Percentiles rank a stretch among this genome's conserved stretches.
Conservation (phyloP, 1,284 basidiomycete genomes). For the Cystobasidium sp. region DNA sequence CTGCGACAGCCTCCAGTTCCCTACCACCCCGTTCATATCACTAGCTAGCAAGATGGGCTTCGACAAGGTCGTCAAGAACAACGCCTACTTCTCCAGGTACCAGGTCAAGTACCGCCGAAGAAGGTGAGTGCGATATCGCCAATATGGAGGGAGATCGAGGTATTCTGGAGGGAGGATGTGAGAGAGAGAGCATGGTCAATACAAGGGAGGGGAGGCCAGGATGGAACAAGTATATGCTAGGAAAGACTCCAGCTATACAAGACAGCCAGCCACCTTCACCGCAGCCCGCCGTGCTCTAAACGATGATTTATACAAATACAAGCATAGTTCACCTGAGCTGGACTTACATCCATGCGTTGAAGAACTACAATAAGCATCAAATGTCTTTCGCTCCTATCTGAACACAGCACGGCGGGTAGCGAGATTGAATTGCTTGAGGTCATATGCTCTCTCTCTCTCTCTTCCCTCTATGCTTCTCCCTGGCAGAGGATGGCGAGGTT, state of each 20-base stretch:
- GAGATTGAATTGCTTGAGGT: neutral
- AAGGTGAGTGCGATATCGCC: constrained; percentile 46
- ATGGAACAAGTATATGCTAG: neutral
- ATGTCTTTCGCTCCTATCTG: constrained; percentile 49
- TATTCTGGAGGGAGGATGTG: neutral
- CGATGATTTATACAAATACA: constrained; percentile 34
- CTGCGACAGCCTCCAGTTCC: neutral
- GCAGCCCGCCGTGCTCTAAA: constrained; percentile 9
- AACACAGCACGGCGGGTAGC: constrained; percentile 13
- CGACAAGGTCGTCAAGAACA: constrained; percentile 64
- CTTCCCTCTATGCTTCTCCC: neutral
- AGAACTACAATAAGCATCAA: constrained; percentile 30
- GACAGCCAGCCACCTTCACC: neutral
- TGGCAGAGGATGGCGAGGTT: neutral
- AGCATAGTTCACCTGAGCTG: constrained; percentile 47
- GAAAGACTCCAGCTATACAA: neutral
- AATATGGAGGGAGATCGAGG: neutral
- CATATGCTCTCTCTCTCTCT: neutral
- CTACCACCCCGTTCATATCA: constrained; percentile 36
- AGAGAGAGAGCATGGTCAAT: constrained; percentile 1
- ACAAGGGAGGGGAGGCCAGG: neutral
- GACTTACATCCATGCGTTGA: constrained; percentile 13
- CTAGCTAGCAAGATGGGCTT: constrained; percentile 59
- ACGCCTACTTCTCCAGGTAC: constrained; percentile 94
- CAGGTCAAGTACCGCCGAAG: constrained; percentile 79